phyloP scores from a whole-genome alignment of 345 rosid species.

The Gynandropsis gynandra region DNA sequence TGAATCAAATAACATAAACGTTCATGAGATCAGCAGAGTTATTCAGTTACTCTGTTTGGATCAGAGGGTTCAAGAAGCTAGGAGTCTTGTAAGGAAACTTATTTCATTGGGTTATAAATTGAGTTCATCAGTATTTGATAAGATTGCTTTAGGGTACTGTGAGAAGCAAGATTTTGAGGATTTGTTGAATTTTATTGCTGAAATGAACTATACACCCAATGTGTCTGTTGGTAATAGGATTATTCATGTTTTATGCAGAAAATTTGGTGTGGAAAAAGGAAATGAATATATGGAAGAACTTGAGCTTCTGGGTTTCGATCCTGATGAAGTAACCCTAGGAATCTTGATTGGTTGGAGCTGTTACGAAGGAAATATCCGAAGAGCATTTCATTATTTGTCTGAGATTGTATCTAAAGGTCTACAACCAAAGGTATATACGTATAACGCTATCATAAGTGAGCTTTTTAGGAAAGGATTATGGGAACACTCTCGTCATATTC shows the following conservation, averaged over 20 bases:
- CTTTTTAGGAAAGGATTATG: slow-evolving; percentile 51
- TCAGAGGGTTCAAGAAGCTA: slow-evolving; percentile 56
- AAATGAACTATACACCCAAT: slow-evolving; percentile 38
- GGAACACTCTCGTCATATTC: slow-evolving; percentile 37
- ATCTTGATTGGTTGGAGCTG: slow-evolving; percentile 69
- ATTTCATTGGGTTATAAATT: slow-evolving; percentile 39
- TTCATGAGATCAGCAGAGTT: slow-evolving; percentile 35
- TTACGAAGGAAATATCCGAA: slow-evolving; percentile 45
- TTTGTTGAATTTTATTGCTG: slow-evolving; percentile 42
- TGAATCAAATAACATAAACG: slow-evolving; percentile 23
- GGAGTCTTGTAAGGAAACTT: slow-evolving; percentile 50
- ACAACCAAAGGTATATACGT: slow-evolving; percentile 38
- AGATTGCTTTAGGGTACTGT: slow-evolving; percentile 51
- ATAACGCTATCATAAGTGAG: slow-evolving; percentile 45
- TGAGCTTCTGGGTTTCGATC: slow-evolving; percentile 47
- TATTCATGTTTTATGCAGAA: slow-evolving; percentile 39
- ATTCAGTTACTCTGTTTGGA: slow-evolving; percentile 50
- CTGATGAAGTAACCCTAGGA: slow-evolving; percentile 54
- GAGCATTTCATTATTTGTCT: slow-evolving; percentile 40
- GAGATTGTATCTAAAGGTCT: slow-evolving; percentile 50
- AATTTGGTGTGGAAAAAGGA: slow-evolving; percentile 49
- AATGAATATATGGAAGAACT: slow-evolving; percentile 45
- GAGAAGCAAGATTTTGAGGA: slow-evolving; percentile 77
- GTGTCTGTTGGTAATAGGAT: slow-evolving; percentile 51
- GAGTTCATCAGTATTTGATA: slow-evolving; percentile 32